Percentiles rank a stretch among this genome's conserved stretches.
Conservation (phyloP, 345 rosid species). For the Salix exigua region DNA sequence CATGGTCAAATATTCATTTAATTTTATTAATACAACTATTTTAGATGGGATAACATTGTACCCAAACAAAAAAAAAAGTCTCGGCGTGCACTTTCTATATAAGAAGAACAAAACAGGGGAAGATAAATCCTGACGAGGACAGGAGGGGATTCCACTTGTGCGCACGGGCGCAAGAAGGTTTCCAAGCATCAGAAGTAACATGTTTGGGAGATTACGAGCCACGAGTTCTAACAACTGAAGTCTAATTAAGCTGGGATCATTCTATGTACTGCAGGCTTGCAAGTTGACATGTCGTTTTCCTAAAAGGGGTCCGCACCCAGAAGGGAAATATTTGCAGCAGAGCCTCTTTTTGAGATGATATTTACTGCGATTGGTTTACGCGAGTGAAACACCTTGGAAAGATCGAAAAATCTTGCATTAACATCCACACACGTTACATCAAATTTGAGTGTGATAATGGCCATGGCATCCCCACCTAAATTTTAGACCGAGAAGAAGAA, state of each 20-base stretch:
- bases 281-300: constrained; percentile 8
- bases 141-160: neutral
- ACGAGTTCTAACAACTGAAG: neutral
- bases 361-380: neutral
- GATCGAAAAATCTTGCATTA: neutral
- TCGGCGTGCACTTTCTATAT: neutral
- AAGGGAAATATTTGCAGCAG: too few relatives aligned
- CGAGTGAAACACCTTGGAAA: neutral
- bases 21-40: too few relatives aligned
- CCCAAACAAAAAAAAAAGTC: neutral
- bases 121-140: neutral
- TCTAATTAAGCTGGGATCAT: too few relatives aligned
- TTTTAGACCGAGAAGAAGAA: neutral
- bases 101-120: too few relatives aligned
- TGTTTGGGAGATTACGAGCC: neutral
- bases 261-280: neutral
- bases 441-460: neutral
- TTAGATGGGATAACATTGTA: neutral
- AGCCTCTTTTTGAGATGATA: neutral
- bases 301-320: neutral
- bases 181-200: neutral
- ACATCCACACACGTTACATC: neutral
- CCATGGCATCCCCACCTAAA: neutral
- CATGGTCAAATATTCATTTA: too few relatives aligned
- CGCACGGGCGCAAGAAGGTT: neutral